Percentiles rank a stretch among this genome's conserved stretches.
phyloP scores from a whole-genome alignment of 257 asterid species.

The Solanum tarapatanum region DNA sequence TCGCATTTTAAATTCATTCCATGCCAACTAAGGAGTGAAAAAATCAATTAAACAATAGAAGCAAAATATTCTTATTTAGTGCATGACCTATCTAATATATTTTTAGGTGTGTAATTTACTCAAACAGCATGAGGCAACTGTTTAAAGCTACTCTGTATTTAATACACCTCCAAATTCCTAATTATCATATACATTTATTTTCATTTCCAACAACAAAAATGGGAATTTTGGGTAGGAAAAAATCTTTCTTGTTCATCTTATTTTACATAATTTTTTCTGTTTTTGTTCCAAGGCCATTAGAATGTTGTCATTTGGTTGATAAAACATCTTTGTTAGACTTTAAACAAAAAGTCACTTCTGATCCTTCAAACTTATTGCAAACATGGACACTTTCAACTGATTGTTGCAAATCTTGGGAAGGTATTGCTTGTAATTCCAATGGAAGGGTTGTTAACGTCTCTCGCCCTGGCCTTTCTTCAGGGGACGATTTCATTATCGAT shows the following conservation, averaged over 20 bases:
- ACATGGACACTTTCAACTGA: constrained; percentile 48
- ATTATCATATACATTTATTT: not conserved
- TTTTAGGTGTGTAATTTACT: not conserved
- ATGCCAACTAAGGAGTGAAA: not conserved
- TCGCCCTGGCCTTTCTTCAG: constrained; percentile 35
- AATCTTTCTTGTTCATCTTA: constrained; percentile 12
- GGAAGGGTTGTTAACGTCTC: constrained; percentile 42
- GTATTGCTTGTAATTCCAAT: constrained; percentile 32
- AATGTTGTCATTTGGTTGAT: constrained; percentile 42
- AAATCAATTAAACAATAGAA: not conserved
- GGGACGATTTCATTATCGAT: constrained; percentile 19
- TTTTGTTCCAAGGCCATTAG: not conserved
- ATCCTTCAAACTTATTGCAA: constrained; percentile 33
- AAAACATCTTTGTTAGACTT: constrained; percentile 43
- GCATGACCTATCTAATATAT: not conserved
- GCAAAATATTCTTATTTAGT: not conserved
- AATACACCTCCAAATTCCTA: not conserved
- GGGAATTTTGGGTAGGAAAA: constrained; percentile 9
- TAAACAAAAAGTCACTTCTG: constrained; percentile 33
- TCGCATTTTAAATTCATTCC: not conserved
- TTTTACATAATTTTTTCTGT: constrained; percentile 3
- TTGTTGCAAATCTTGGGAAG: constrained; percentile 60
- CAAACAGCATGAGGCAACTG: not conserved
- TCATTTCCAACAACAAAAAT: constrained; percentile 3
- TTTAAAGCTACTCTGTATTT: not conserved